phyloP scores from a whole-genome alignment of 2,329 filamentous ascomycete genomes.

The Ceratocystis cacaofunesta region DNA sequence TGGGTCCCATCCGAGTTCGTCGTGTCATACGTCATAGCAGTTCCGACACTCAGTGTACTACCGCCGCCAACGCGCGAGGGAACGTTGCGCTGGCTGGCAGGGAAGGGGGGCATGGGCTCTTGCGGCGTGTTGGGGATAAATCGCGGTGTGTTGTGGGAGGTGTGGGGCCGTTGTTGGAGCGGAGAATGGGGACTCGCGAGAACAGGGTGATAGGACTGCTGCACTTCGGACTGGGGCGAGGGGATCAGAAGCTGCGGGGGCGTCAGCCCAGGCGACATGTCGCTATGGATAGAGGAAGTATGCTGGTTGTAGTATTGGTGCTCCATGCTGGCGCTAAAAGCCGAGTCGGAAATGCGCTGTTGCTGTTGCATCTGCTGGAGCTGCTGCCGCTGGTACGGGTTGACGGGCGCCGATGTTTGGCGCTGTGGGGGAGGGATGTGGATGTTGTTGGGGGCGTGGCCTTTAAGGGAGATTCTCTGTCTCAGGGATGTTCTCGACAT shows the following conservation, averaged over 20 bases:
- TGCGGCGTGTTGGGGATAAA: constrained; percentile 7
- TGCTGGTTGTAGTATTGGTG: constrained; percentile 26
- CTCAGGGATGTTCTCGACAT: constrained; percentile 32
- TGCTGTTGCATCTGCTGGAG: constrained; percentile 13
- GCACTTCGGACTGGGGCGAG: constrained; percentile 26
- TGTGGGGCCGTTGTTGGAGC: constrained; percentile 44
- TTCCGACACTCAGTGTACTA: constrained; percentile 43
- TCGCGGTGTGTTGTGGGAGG: constrained; percentile 26
- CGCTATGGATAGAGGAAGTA: constrained; percentile 23
- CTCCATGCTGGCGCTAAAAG: constrained; percentile 35
- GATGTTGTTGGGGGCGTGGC: constrained; percentile 37
- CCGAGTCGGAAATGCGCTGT: constrained; percentile 29
- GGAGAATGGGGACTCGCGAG: constrained; percentile 49
- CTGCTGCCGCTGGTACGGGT: constrained; percentile 18
- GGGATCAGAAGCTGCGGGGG: constrained; percentile 17
- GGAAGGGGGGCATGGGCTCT: constrained; percentile 22
- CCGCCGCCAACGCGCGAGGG: constrained; percentile 39
- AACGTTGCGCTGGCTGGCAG: constrained; percentile 30
- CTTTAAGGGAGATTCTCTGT: constrained; percentile 40
- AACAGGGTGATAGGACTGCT: constrained; percentile 46
- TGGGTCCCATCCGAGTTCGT: constrained; percentile 20
- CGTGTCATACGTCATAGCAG: constrained; percentile 31
- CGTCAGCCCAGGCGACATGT: constrained; percentile 12
- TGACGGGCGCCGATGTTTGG: constrained; percentile 24
- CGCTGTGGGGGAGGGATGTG: constrained; percentile 34